A percentile compares a stretch with the other conserved stretches of the same genome.
Evolutionary conservation across 306 rosid species (phyloP).

Genomic region (Cucurbita argyrosperma): DNA sequence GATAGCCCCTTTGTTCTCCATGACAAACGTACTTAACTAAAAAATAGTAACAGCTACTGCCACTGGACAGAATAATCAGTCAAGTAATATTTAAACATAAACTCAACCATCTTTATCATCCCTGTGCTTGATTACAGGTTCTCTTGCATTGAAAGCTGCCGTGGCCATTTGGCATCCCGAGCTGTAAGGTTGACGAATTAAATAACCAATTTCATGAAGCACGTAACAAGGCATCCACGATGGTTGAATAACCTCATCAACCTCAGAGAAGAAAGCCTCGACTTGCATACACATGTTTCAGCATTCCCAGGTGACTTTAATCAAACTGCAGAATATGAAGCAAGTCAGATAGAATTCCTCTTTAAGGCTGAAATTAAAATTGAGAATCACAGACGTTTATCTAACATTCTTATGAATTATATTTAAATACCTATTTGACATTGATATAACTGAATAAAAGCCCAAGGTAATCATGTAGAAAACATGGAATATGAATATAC

Average conservation of each 20-base stretch:
- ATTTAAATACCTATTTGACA: not conserved
- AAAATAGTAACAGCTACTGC: slow-evolving; percentile 12
- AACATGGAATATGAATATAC: not conserved
- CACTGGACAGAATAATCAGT: not conserved
- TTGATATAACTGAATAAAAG: not conserved
- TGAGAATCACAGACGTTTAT: not conserved
- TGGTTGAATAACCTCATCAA: slow-evolving; percentile 26
- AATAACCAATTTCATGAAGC: slow-evolving; percentile 15
- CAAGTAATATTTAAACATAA: not conserved
- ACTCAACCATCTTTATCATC: slow-evolving; percentile 64
- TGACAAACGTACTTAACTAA: slow-evolving; percentile 12
- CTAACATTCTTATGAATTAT: not conserved
- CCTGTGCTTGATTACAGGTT: slow-evolving; percentile 23
- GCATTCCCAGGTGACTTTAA: slow-evolving; percentile 66
- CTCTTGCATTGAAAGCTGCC: slow-evolving; percentile 18
- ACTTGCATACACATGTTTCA: slow-evolving; percentile 76
- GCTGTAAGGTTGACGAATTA: slow-evolving; percentile 16
- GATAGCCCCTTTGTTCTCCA: slow-evolving; percentile 62
- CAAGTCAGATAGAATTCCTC: not conserved
- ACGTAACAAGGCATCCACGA: slow-evolving; percentile 22
- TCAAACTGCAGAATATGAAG: slow-evolving; percentile 17
- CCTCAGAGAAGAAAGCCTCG: slow-evolving; percentile 25
- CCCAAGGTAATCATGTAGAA: not conserved
- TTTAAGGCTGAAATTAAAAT: not conserved
- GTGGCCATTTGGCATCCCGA: slow-evolving; percentile 20